Evolutionary conservation across 176 grass and related monocot genomes (phyloP), one percentile per base, ranked within the genome.

Genomic region (Oryza glaberrima): DNA sequence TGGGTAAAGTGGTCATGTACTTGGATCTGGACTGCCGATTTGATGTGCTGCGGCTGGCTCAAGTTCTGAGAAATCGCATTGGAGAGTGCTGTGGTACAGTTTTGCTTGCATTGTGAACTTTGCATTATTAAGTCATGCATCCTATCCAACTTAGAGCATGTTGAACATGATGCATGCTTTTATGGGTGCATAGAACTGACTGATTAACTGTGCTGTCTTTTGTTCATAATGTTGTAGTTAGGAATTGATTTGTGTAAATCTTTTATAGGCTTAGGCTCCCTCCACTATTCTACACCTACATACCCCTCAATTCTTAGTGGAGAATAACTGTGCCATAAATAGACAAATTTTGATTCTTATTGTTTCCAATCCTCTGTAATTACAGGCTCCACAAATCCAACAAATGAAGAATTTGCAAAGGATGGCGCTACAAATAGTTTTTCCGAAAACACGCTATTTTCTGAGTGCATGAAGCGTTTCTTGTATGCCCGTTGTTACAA

Each of bases 11-110:
- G 4, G 90, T 92, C 47, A 83, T 94, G 83, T 98, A 89, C 81
- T 84, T 98, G 16, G 93, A 98, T 73, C 77, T 98, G 28, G 93
- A 96, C 61, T 98, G 93, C 83, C 85, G 89, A 52, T 95, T 96
- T 82, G 96, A 98, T 82, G 93, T 96, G 83, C 58, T 94, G 64
- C 91, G 93, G 1, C 71, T 98, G 72, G 87, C 81, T 54, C 84
- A 95, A 70, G 84, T 96, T 20, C 77, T 98, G 83, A 94, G 76
- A 80, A 73, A 81, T 73, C 82, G 81, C 74, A 94, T 98, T 40
- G 20, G 10, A 1, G 71, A 89, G 44, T 51, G 67, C 49, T 83
- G 30, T 26, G 84, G 91, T 92, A 85, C 67, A 4, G 35, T 72
- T 85, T 56, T 47, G 40, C 64, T 79, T 76, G 12, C 7, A 30